Evolutionary conservation across 2,329 filamentous ascomycete genomes (phyloP), one percentile per base, ranked within the genome.

Genomic region (Hortaea sp.): DNA sequence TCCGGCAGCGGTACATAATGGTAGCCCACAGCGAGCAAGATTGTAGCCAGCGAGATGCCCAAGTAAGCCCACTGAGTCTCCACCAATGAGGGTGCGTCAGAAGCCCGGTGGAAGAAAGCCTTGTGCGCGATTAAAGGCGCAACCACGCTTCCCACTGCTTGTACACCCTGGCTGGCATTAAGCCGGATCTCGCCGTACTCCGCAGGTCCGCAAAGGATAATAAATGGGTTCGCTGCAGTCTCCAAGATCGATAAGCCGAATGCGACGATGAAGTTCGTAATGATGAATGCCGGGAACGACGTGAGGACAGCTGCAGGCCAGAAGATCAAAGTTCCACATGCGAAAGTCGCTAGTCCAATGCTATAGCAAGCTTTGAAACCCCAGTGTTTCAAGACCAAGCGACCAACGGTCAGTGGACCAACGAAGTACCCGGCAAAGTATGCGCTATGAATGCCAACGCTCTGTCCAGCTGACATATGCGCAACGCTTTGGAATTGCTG

Each of bases 361-460:
- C 78, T 78, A 54, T 78, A 81, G 37, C 76, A 78, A 7, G 74
- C 69, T 53, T 79, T 81, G 69, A 82, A 82, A 0, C 79, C 78
- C 70, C 75, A 80, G 38, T 68, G 66, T 48, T 75, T 74, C 42
- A 82, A 66, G 1, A 79, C 69, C 5, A 72, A 63, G 3, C 72
- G 69, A 2, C 84, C 85, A 9, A 87, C 77, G 1, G 84, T 73
- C 5, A 87, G 62, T 0, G 85, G 82, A 0, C 82, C 84, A 28
- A 85, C 69, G 46, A 87, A 71, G 59, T 88, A 89, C 1, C 77
- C 82, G 10, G 76, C 77, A 59, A 83, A 89, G 60, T 88, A 88
- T 5, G 81, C 75, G 48, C 76, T 79, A 20, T 82, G 84, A 35
- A 88, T 73, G 1, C 81, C 81, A 3, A 87, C 68, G 0, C 76